phyloP scores from a whole-genome alignment of 1,139 yeast genomes.

The Saccharomyces hybrid region DNA sequence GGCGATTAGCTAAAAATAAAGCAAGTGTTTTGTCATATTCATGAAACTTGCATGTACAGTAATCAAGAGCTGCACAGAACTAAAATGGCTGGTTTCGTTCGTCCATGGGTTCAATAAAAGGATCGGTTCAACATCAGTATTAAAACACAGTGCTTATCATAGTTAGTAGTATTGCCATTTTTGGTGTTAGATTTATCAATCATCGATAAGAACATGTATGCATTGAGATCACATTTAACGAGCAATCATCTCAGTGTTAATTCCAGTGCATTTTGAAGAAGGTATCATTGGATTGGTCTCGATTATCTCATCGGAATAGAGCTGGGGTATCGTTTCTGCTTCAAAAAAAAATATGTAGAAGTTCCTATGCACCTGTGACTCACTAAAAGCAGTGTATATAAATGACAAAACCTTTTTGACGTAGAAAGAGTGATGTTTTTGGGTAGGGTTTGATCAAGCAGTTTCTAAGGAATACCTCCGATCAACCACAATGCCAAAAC shows the following conservation, averaged over 20 bases:
- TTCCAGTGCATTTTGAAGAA: not conserved
- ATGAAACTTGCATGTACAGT: too few species aligned
- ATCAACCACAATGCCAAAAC: conserved; percentile 13
- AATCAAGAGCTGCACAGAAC: too few species aligned
- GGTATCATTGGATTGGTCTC: not conserved
- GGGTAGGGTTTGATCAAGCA: not conserved
- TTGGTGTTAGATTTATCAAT: too few species aligned
- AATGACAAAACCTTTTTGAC: not conserved
- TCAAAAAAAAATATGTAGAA: not conserved
- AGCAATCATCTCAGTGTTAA: not conserved
- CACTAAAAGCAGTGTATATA: not conserved
- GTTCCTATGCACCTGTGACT: not conserved
- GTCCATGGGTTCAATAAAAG: too few species aligned
- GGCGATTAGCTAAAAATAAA: too few species aligned
- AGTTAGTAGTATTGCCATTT: too few species aligned
- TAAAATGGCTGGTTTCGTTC: too few species aligned
- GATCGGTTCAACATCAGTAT: too few species aligned
- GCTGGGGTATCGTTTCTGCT: not conserved
- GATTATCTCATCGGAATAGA: not conserved
- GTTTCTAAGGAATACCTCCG: not conserved
- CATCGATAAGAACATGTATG: too few species aligned
- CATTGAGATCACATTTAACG: too few species aligned
- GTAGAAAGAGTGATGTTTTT: not conserved
- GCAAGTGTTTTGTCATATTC: too few species aligned
- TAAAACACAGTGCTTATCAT: too few species aligned